Evolutionary conservation across 2,329 filamentous ascomycete species (phyloP), one percentile per base, ranked within the genome.

Genomic region (Colletotrichum kahawae): DNA sequence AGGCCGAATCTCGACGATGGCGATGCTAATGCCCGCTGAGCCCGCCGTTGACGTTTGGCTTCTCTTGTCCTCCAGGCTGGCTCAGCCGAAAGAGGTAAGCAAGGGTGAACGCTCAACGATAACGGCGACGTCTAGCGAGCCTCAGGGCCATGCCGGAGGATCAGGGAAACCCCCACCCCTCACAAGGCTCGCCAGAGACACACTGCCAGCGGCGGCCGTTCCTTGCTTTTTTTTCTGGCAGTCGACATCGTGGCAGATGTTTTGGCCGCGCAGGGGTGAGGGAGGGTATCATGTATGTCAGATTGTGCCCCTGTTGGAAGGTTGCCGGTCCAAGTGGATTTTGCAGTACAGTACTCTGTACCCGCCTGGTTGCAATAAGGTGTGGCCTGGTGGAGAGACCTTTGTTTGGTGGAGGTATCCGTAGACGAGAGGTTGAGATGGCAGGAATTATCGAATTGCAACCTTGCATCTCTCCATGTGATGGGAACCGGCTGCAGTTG

Each of bases 261-360:
- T 62, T 24, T 66, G 24, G 62, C 18, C 36, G 62, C 65, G n/a
- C 31, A 71, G 27, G 29, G 27, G 43, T 21, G 27, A 24, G 67
- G 67, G 36, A 74, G 51, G 38, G 69, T 67, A 57, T 63, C 43
- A 75, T 71, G 72, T 67, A 67, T 67, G 72, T 75, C 29, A 72
- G 68, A 75, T 62, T 63, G 31, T 66, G 56, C 38, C 68, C 72
- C 63, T 72, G 68, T 48, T 33, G n/a, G 33, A 63, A 36, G n/a
- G 57, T 63, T 67, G 56, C 62, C 27, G 29, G 33, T 56, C 33
- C 56, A 54, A 33, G 51, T 21, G 56, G 38, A 43, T 51, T 38
- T 16, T 43, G 38, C 38, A 43, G 38, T n/a, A 43, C 18, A 24
- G 24, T 24, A 24, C 24, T 24, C 24, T 24, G 38, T 59, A 51